Percentiles rank a stretch among this genome's conserved stretches.
Evolutionary conservation across 768 basidiomycete species (phyloP).

Genomic region (Pisolithus sp.): DNA sequence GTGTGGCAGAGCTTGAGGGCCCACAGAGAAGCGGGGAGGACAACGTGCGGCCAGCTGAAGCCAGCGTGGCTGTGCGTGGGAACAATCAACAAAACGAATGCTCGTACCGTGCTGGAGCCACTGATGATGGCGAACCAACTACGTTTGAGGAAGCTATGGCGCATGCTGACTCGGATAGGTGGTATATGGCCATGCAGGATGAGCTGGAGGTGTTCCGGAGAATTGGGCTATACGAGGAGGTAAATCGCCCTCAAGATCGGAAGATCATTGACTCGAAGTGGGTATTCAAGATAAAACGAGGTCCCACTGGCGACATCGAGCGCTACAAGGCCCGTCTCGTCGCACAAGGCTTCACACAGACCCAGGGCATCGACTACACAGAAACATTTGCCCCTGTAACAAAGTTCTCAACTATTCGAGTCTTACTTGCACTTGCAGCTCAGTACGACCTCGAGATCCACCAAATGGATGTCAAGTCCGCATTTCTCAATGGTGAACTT

Average conservation of each 20-base stretch:
- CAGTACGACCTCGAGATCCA: conserved; percentile 8
- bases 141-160: no score
- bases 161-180: no score
- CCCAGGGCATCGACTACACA: conserved; percentile 29
- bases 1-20: no score
- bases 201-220: no score
- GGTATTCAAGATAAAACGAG: conserved; percentile 4
- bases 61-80: no score
- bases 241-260: not conserved
- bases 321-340: conserved; percentile 36
- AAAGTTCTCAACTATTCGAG: conserved; percentile 14
- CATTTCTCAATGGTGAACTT: conserved; percentile 18
- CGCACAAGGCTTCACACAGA: conserved; percentile 28
- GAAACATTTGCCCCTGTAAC: conserved; percentile 27
- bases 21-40: not conserved
- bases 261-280: not conserved
- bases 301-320: conserved; percentile 20
- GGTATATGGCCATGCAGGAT: no score
- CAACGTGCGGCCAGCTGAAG: no score
- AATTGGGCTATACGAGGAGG: conserved; percentile 1
- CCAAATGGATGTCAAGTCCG: conserved; percentile 23
- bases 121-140: no score
- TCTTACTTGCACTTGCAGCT: conserved; percentile 10
- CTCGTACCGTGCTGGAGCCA: no score
- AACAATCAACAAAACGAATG: no score